A percentile compares a stretch with the other conserved stretches of the same genome.
Evolutionary conservation across 2,329 filamentous ascomycete species (phyloP).

Genomic region (Arthrobotrys entomopaga): DNA sequence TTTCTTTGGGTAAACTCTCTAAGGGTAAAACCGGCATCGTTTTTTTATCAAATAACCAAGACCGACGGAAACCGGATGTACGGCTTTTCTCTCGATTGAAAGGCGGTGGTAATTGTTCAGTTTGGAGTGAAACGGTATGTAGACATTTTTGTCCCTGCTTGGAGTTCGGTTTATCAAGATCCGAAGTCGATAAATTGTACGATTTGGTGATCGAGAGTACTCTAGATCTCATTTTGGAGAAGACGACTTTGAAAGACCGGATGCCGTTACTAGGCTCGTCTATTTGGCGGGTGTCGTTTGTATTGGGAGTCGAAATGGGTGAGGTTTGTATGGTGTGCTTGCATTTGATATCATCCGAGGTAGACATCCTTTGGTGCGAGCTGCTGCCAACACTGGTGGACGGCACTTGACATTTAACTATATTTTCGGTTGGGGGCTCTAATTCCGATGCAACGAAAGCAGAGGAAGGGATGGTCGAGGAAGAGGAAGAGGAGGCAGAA

Average conservation of each 20-base stretch:
- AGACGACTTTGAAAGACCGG: conserved; percentile 18
- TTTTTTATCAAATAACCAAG: conserved; percentile 49
- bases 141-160: conserved; percentile 11
- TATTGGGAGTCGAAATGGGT: conserved; percentile 3
- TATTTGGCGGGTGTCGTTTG: conserved; percentile 10
- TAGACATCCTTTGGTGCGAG: conserved; percentile 15
- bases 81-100: conserved; percentile 26
- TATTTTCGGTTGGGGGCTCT: conserved; percentile 10
- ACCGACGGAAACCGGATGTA: conserved; percentile 36
- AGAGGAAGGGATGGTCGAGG: conserved; percentile 6
- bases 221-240: conserved; percentile 38
- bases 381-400: conserved; percentile 11
- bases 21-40: conserved; percentile 11
- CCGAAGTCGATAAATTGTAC: conserved; percentile 3
- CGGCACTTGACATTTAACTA: conserved; percentile 13
- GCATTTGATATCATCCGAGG: conserved; percentile 22
- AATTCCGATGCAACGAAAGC: conserved; percentile 26
- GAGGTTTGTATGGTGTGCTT: conserved; percentile 22
- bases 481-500: conserved; percentile 24
- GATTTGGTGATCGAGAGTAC: conserved; percentile 23
- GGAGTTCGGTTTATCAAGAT: conserved; percentile 3
- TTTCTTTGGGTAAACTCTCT: conserved; percentile 17
- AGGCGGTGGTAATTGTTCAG: conserved; percentile 7
- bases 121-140: conserved; percentile 17
- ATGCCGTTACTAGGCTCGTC: conserved; percentile 6